phyloP scores from a whole-genome alignment of 225 moss, liverwort and hornwort species.

The Climacium dendroides region DNA sequence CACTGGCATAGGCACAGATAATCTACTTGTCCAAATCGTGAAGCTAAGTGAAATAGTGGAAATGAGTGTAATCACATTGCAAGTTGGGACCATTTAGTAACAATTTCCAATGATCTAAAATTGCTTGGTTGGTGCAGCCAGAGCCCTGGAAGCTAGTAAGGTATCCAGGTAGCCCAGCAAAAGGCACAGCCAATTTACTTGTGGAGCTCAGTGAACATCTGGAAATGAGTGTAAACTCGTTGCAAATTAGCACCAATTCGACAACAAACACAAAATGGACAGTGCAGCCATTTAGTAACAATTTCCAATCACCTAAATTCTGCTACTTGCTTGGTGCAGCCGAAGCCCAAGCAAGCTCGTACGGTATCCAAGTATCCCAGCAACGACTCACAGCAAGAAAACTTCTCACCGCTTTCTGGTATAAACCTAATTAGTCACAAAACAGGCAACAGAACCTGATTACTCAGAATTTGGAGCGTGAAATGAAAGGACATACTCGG shows the following conservation, averaged over 20 bases:
- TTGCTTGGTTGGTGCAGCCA: background rate
- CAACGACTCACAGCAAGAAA: background rate
- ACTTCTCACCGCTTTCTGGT: background rate
- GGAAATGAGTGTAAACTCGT: background rate
- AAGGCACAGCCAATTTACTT: background rate
- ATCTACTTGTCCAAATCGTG: background rate
- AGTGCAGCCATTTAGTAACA: too few relatives aligned
- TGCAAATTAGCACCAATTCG: background rate
- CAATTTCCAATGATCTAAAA: background rate
- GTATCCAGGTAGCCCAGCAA: background rate
- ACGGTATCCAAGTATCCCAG: background rate
- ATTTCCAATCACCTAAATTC: background rate
- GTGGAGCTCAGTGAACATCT: background rate
- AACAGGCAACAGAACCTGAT: background rate
- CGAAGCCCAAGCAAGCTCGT: background rate
- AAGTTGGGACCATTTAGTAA: background rate
- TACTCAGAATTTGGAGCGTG: background rate
- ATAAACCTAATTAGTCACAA: background rate
- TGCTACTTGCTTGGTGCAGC: background rate
- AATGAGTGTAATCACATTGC: background rate
- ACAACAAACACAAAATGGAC: background rate
- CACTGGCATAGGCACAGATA: background rate
- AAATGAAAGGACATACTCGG: conserved; percentile 54
- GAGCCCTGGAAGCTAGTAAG: background rate
- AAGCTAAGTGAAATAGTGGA: background rate